These are phyloP conservation scores for Clavulina sp. DNA, from an alignment of 768 basidiomycete species.

Conservation along the genomic window DNA sequence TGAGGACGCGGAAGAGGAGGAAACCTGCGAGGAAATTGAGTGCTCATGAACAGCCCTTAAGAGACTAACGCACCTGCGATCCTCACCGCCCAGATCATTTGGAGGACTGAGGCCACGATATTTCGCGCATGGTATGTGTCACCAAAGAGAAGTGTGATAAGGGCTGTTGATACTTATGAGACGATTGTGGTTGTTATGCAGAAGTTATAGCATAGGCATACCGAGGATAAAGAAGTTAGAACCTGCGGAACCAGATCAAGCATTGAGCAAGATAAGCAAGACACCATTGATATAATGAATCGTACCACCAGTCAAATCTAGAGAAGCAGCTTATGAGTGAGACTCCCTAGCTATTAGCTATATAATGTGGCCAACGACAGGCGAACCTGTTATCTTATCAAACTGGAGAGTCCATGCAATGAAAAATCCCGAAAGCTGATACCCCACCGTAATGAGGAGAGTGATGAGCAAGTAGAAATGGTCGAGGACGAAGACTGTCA, in stretches of 20 bases:
- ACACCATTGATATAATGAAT: no score
- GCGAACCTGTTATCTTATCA: slow-evolving; percentile 47
- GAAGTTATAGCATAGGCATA: slow-evolving; percentile 11
- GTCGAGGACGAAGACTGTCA: neutral
- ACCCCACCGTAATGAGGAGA: slow-evolving; percentile 20
- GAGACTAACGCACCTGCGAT: slow-evolving; percentile 27
- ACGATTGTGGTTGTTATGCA: neutral
- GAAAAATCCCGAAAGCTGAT: slow-evolving; percentile 42
- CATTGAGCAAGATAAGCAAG: neutral
- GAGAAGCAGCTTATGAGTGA: no score
- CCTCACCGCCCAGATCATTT: slow-evolving; percentile 49
- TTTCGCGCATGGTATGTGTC: slow-evolving; percentile 43
- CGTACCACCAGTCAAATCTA: slow-evolving; percentile 6
- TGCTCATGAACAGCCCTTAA: neutral
- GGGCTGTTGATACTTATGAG: slow-evolving; percentile 25
- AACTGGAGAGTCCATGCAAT: slow-evolving; percentile 55
- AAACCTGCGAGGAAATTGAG: slow-evolving; percentile 25
- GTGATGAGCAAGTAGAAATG: neutral
- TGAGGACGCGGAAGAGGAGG: slow-evolving; percentile 50
- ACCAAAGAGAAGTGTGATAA: slow-evolving; percentile 44
- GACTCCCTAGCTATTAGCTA: no score
- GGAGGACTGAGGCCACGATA: slow-evolving; percentile 36
- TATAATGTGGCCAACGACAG: no score
- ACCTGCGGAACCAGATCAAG: slow-evolving; percentile 21
- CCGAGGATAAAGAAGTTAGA: slow-evolving; percentile 53